Percentiles rank a stretch among this genome's conserved stretches.
Evolutionary conservation across 345 rosid genomes (phyloP).

Genomic region (Rhodamnia rubescens): DNA sequence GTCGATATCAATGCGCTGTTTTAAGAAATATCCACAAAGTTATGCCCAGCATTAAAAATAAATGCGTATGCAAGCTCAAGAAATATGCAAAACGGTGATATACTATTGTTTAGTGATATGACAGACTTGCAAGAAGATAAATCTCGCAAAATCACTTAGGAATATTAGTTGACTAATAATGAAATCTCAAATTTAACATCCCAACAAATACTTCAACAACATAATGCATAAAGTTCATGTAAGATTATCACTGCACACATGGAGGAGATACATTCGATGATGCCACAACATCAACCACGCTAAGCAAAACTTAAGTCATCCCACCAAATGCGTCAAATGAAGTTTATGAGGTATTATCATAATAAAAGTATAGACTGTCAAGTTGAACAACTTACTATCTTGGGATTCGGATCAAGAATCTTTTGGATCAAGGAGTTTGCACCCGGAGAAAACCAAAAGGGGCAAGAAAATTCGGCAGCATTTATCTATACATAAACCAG

Average conservation of each 20-base stretch:
- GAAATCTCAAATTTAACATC: neutral
- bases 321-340: neutral
- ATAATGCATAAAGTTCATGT: neutral
- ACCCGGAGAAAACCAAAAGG: conserved; percentile 73
- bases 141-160: neutral
- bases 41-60: neutral
- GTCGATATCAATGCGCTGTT: conserved; percentile 70
- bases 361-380: neutral
- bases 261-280: neutral
- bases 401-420: conserved; percentile 70
- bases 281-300: neutral
- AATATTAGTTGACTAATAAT: neutral
- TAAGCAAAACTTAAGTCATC: neutral
- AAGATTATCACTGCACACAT: neutral
- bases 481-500: conserved; percentile 31
- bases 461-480: conserved; percentile 71
- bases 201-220: neutral
- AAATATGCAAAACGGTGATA: neutral
- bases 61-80: neutral
- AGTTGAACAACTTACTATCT: conserved; percentile 56
- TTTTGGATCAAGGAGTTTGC: conserved; percentile 55
- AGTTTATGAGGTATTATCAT: neutral
- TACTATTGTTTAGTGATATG: neutral
- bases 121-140: neutral
- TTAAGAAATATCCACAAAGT: conserved; percentile 5